phyloP scores from a whole-genome alignment of 2,329 filamentous ascomycete species.

The Drechslerella stenobrocha region DNA sequence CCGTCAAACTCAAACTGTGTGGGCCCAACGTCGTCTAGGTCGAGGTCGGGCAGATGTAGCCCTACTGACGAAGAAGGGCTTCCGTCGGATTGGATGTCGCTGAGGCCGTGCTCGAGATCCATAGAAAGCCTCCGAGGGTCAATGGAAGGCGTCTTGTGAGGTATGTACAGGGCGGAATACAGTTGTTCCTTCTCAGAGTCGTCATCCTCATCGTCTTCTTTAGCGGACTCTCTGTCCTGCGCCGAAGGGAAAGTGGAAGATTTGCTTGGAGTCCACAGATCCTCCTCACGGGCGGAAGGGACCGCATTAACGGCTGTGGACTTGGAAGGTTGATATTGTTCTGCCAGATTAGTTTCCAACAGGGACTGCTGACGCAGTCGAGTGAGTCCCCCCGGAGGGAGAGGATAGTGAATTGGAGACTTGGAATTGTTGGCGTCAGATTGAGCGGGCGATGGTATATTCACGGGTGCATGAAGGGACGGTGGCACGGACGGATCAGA shows the following conservation, averaged over 20 bases:
- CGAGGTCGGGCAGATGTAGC: conserved; percentile 31
- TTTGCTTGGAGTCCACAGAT: conserved; percentile 20
- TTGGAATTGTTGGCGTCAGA: conserved; percentile 35
- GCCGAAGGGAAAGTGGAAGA: conserved; percentile 13
- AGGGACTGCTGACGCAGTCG: conserved; percentile 38
- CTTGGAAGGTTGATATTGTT: conserved; percentile 28
- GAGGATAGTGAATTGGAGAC: conserved; percentile 34
- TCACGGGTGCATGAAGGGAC: conserved; percentile 27
- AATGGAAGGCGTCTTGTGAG: conserved; percentile 66
- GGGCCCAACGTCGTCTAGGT: conserved; percentile 36
- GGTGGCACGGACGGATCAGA: conserved; percentile 46
- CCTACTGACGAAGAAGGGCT: conserved; percentile 28
- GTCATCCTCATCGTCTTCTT: conserved; percentile 54
- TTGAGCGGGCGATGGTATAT: conserved; percentile 42
- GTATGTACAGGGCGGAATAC: conserved; percentile 80
- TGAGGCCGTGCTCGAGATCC: conserved; percentile 15
- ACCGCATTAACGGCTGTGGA: conserved; percentile 13
- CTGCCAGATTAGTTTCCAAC: conserved; percentile 40
- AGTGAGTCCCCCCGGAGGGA: conserved; percentile 38
- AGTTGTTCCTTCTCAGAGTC: conserved; percentile 76
- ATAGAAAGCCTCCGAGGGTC: conserved; percentile 42
- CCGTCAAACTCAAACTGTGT: conserved; percentile 44
- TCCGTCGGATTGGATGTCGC: conserved; percentile 27
- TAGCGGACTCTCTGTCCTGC: conserved; percentile 40
- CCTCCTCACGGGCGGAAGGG: conserved; percentile 9